phyloP scores from a whole-genome alignment of 208 protist species.

The Crithidia expoeki region DNA sequence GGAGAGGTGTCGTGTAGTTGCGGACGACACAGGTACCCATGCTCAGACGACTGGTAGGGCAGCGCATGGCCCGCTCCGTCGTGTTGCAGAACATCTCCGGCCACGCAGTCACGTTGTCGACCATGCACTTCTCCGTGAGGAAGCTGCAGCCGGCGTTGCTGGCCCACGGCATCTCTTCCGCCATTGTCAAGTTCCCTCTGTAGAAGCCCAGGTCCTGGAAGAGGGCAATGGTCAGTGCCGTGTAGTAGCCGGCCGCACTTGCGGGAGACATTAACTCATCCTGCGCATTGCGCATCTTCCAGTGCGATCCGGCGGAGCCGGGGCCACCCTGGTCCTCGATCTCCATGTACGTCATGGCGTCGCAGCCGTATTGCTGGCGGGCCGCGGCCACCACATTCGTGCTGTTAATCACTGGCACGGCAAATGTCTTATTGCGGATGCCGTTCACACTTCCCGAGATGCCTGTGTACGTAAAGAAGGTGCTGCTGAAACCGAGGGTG shows the following conservation, averaged over 20 bases:
- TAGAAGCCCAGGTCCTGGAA: conserved; percentile 89
- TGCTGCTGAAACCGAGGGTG: conserved; percentile 70
- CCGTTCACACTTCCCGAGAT: conserved; percentile 14
- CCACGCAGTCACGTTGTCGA: conserved; percentile 31
- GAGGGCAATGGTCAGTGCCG: conserved; percentile 74
- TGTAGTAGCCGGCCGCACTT: conserved; percentile 44
- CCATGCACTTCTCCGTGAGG: conserved; percentile 48
- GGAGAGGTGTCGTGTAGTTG: conserved; percentile 6
- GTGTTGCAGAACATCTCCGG: conserved; percentile 60
- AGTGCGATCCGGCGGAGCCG: conserved; percentile 72
- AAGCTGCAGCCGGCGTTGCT: conserved; percentile 61
- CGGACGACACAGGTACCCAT: conserved; percentile 38
- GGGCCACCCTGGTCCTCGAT: conserved; percentile 72
- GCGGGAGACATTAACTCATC: conserved; percentile 86
- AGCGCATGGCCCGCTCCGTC: conserved; percentile 17
- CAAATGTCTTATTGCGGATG: conserved; percentile 43
- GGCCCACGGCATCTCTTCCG: conserved; percentile 78
- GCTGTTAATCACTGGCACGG: conserved; percentile 33
- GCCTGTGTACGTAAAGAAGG: conserved; percentile 8
- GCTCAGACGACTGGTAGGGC: conserved; percentile 34
- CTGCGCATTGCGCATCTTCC: conserved; percentile 77
- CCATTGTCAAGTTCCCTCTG: conserved; percentile 58
- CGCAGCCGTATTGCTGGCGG: conserved; percentile 73
- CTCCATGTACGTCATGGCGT: conserved; percentile 55
- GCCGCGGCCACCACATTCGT: conserved; percentile 41